phyloP scores from a whole-genome alignment of 1,284 basidiomycete species.

The Ustilago vetiveriae region DNA sequence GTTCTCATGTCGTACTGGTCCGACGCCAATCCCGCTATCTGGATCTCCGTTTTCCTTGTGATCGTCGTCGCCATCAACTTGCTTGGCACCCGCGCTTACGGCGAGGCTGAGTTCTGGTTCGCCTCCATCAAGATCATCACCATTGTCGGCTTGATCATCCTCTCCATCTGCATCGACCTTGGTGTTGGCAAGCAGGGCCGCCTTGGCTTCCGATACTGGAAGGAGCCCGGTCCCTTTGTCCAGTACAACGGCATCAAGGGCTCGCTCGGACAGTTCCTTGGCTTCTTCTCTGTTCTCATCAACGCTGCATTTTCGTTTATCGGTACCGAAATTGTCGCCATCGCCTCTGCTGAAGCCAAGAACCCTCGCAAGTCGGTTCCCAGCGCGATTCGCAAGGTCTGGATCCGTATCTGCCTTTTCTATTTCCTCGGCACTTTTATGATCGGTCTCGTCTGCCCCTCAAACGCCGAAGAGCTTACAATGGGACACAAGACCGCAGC shows the following conservation, averaged over 20 bases:
- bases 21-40: conserved; percentile 74
- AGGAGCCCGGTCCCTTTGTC: conserved; percentile 68
- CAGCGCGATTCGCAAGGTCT: conserved; percentile 45
- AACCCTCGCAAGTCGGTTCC: conserved; percentile 67
- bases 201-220: conserved; percentile 60
- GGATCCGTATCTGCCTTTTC: conserved; percentile 54
- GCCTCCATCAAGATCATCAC: conserved; percentile 64
- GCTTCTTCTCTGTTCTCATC: conserved; percentile 66
- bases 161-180: conserved; percentile 59
- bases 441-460: conserved; percentile 51
- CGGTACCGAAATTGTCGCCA: conserved; percentile 86
- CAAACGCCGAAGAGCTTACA: conserved; percentile 40
- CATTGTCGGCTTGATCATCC: conserved; percentile 63
- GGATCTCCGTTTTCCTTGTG: conserved; percentile 79
- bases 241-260: conserved; percentile 70
- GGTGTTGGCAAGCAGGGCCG: conserved; percentile 53
- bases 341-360: conserved; percentile 76
- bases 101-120: conserved; percentile 69
- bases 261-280: conserved; percentile 67
- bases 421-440: conserved; percentile 69
- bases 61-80: conserved; percentile 80
- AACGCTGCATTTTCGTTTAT: conserved; percentile 82
- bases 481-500: conserved; percentile 36
- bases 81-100: conserved; percentile 71
- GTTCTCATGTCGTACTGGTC: conserved; percentile 81